Evolutionary conservation across 78 protist species (phyloP).

Genomic region (Planoprotostelium fungivorum): DNA sequence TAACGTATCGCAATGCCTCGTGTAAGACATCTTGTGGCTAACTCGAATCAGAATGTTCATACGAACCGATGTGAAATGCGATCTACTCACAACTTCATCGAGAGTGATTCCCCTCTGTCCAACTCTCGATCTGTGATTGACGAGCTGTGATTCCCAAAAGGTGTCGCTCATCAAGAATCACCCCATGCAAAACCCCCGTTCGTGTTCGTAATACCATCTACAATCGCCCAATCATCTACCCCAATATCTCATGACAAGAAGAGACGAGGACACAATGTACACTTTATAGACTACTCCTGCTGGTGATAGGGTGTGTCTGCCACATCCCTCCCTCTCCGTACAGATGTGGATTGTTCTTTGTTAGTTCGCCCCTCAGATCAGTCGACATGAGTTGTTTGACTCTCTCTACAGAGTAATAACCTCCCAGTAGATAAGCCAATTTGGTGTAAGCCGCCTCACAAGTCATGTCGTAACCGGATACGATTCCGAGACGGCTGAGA

Average conservation of each 20-base stretch:
- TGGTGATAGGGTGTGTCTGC: background rate
- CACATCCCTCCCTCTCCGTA: background rate
- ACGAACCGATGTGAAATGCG: background rate
- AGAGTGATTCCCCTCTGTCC: background rate
- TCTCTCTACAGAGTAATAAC: conserved; percentile 27
- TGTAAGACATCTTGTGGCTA: background rate
- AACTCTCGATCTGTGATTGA: background rate
- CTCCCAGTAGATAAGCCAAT: conserved; percentile 64
- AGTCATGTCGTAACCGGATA: conserved; percentile 87
- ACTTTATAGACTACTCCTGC: no score
- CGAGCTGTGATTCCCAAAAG: background rate
- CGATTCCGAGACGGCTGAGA: conserved; percentile 12
- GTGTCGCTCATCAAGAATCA: background rate
- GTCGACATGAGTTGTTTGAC: conserved; percentile 31
- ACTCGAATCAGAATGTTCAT: background rate
- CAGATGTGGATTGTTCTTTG: conserved; percentile 4
- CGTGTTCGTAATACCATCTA: no score
- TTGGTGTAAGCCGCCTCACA: conserved; percentile 83
- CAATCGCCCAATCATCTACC: no score
- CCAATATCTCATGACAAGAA: no score
- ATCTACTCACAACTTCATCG: background rate
- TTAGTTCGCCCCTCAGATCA: conserved; percentile 47
- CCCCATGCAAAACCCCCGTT: no score
- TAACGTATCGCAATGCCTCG: background rate
- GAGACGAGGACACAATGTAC: no score